Evolutionary conservation across 129 eudicot genomes (phyloP), one percentile per base, ranked within the genome.

Genomic region (Heracleum sosnowskyi): DNA sequence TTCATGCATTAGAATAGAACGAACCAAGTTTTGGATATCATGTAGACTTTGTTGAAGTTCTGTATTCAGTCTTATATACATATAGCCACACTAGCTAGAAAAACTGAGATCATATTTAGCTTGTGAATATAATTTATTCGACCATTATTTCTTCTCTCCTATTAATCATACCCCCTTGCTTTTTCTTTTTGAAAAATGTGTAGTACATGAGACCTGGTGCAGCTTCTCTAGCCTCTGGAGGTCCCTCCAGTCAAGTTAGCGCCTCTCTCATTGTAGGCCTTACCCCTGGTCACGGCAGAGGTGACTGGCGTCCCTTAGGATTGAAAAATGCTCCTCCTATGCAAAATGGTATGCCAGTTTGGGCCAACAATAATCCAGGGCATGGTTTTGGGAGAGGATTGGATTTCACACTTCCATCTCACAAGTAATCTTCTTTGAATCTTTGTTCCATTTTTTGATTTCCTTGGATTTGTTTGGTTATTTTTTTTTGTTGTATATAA

Each of bases 401-500:
- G 74, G 97, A 94, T 47, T 94, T 94, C 87, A 94, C 97, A 70
- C 98, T 94, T 79, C 98, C 98, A 76, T 94, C 98, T 36, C 98
- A 94, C 87, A 94, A 94, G 98, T 94, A 86, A 81, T 80, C 47
- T 78, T 74, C 53, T 13, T 15, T 69, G 11, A 62, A 2, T 69
- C 11, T 22, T 34, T 16, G 12, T 17, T 35, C 26, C 35, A 22
- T n/a, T 22, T 53, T 55, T 22, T 73, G 0, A 11, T 63, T 62
- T 47, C 20, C 18, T 0, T 18, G n/a, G 62, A 46, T 13, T 15
- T 46, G 20, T 18, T 45, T 45, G 49, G 16, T 7, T 4, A 20
- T 2, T 15, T 46, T 44, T 0, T 15, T 46, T 46, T 46, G 5
- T 12, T 15, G 53, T 46, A 13, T 46, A 12, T 44, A 9, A 44